Percentiles rank a stretch among this genome's conserved stretches.
These are phyloP conservation scores for Rhypophila decipiens DNA, from an alignment of 495 filamentous ascomycete genomes.

Conservation along the genomic window DNA sequence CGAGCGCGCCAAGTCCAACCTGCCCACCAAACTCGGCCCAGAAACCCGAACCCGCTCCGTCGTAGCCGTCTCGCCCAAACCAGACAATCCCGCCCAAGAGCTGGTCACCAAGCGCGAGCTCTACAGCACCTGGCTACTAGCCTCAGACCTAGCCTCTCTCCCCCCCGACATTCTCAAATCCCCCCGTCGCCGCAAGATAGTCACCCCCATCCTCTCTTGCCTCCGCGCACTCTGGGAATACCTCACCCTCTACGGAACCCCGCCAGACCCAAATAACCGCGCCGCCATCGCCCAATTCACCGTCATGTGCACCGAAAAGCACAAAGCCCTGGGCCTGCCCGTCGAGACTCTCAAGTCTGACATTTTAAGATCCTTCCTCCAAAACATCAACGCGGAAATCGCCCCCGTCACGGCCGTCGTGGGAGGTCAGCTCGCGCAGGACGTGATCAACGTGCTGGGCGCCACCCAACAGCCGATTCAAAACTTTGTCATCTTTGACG, in stretches of 20 bases:
- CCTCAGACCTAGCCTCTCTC: conserved; percentile 64
- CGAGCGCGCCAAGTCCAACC: conserved; percentile 74
- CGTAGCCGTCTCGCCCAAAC: conserved; percentile 62
- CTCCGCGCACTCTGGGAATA: conserved; percentile 82
- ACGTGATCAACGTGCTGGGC: conserved; percentile 93
- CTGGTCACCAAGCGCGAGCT: conserved; percentile 87
- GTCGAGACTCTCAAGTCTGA: conserved; percentile 66
- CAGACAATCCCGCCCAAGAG: conserved; percentile 60
- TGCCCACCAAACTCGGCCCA: conserved; percentile 51
- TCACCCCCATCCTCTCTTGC: conserved; percentile 75
- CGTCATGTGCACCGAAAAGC: conserved; percentile 63
- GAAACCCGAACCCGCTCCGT: conserved; percentile 77
- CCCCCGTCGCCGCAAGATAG: conserved; percentile 61
- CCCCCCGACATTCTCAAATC: conserved; percentile 61
- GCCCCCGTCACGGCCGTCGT: conserved; percentile 84
- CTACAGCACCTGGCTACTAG: conserved; percentile 75
- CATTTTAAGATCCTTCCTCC: conserved; percentile 74
- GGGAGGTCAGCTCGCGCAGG: conserved; percentile 85
- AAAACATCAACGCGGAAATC: conserved; percentile 75
- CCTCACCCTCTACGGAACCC: conserved; percentile 43
- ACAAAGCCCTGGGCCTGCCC: conserved; percentile 71
- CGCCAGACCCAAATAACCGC: conserved; percentile 47
- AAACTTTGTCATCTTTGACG: conserved; percentile 90
- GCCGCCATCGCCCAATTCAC: conserved; percentile 68
- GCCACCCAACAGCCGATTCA: conserved; percentile 88